A percentile compares a stretch with the other conserved stretches of the same genome.
Conservation (phyloP, 331 rosid species). For the Malus hybrid region DNA sequence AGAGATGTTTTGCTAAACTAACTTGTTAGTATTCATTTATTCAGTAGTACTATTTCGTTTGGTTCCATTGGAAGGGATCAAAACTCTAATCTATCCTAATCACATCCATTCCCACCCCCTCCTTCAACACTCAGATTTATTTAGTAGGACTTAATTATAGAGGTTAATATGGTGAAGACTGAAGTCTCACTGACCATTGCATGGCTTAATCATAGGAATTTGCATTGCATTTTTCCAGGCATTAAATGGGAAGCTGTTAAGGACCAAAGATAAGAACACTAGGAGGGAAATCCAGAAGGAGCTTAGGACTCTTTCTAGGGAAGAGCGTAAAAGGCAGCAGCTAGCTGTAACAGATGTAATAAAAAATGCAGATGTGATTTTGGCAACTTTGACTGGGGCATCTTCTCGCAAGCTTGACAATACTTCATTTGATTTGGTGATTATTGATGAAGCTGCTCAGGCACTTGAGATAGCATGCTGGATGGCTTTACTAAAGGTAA, state of each 20-base stretch:
- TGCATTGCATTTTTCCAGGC: slow-evolving; percentile 40
- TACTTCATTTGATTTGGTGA: slow-evolving; percentile 87
- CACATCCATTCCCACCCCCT: neutral
- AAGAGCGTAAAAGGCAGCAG: slow-evolving; percentile 95
- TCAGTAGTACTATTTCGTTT: neutral
- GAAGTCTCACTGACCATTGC: neutral
- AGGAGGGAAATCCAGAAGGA: slow-evolving; percentile 90
- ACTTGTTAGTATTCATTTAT: neutral
- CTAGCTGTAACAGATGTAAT: slow-evolving; percentile 90
- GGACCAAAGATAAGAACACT: slow-evolving; percentile 73
- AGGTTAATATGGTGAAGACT: neutral
- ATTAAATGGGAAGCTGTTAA: slow-evolving; percentile 86
- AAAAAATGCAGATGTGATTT: slow-evolving; percentile 77
- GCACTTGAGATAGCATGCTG: slow-evolving; percentile 98
- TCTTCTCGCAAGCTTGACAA: slow-evolving; percentile 59
- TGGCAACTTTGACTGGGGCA: slow-evolving; percentile 89
- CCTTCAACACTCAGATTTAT: neutral
- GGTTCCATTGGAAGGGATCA: neutral
- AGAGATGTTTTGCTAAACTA: neutral
- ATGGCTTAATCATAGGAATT: neutral
- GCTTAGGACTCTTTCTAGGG: slow-evolving; percentile 85
- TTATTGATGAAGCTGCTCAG: slow-evolving; percentile 98
- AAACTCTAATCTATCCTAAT: neutral
- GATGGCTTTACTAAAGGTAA: slow-evolving; percentile 89
- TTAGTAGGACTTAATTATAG: neutral